These are phyloP conservation scores for Camellia sinensis DNA, from an alignment of 148 eudicot genomes.

Conservation along the genomic window DNA sequence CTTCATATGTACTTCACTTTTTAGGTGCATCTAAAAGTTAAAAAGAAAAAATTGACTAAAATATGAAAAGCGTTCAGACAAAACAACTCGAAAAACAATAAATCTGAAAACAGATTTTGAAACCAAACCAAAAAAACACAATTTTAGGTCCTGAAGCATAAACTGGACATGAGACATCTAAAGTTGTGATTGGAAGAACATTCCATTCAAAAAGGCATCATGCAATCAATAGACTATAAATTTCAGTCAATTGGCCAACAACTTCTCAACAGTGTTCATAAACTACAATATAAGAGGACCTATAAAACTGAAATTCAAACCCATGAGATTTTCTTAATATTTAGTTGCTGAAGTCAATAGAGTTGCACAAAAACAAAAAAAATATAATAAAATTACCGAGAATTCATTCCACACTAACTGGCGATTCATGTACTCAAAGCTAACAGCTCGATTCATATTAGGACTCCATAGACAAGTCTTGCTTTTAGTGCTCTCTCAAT, in stretches of 20 bases:
- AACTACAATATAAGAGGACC: not conserved
- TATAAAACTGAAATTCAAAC: not conserved
- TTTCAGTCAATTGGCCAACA: not conserved
- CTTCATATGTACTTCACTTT: too few relatives aligned
- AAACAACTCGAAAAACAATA: too few relatives aligned
- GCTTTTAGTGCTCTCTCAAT: slow-evolving; percentile 82
- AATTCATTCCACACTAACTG: slow-evolving; percentile 98
- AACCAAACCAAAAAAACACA: too few relatives aligned
- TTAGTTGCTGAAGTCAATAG: not conserved
- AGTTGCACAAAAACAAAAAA: not conserved
- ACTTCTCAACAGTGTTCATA: not conserved
- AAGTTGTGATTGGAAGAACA: too few relatives aligned
- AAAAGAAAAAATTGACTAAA: too few relatives aligned
- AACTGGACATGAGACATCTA: too few relatives aligned
- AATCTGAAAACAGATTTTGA: too few relatives aligned
- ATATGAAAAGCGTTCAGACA: too few relatives aligned
- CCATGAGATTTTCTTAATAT: not conserved
- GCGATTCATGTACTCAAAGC: slow-evolving; percentile 98
- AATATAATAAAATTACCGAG: slow-evolving; percentile 51
- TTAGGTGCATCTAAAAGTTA: too few relatives aligned
- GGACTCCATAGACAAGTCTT: slow-evolving; percentile 95
- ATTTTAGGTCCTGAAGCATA: too few relatives aligned
- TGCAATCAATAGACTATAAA: not conserved
- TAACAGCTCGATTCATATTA: slow-evolving; percentile 87
- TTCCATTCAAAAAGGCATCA: not conserved